These are phyloP conservation scores for Nemania abortiva DNA, from an alignment of 2,329 filamentous ascomycete species.

Conservation along the genomic window DNA sequence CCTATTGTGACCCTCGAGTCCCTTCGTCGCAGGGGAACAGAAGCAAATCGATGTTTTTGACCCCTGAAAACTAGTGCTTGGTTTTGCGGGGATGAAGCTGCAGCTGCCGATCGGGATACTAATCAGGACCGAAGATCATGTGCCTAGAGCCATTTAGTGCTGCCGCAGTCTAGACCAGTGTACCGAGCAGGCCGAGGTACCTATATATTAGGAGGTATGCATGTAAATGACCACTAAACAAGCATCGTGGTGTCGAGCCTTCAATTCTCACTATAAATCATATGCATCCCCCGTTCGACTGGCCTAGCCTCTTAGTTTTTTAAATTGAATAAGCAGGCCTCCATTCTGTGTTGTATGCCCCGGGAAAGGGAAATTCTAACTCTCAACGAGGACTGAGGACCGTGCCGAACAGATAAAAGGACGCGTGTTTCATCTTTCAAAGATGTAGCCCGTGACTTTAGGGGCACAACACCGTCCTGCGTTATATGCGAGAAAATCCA, in stretches of 20 bases:
- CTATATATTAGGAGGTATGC: no score
- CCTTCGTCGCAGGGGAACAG: not conserved
- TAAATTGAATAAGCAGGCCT: not conserved
- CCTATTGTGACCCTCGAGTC: not conserved
- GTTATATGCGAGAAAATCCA: no score
- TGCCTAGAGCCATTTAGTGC: not conserved
- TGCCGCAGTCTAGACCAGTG: not conserved
- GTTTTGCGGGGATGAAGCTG: not conserved
- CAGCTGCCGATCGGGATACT: conserved; percentile 1
- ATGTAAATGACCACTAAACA: not conserved
- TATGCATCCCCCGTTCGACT: no score
- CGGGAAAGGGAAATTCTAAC: not conserved
- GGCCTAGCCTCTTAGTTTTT: no score
- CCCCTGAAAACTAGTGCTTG: conserved; percentile 1
- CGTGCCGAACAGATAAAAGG: not conserved
- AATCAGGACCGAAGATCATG: conserved; percentile 1
- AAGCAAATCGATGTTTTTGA: not conserved
- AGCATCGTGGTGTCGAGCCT: not conserved
- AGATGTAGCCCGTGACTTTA: not conserved
- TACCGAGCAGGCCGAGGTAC: no score
- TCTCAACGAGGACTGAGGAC: not conserved
- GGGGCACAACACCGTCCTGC: not conserved
- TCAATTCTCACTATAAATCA: not conserved
- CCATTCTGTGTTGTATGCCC: not conserved
- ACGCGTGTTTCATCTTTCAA: not conserved